Conservation (phyloP, 495 filamentous ascomycete genomes). For the Lepraria neglecta region DNA sequence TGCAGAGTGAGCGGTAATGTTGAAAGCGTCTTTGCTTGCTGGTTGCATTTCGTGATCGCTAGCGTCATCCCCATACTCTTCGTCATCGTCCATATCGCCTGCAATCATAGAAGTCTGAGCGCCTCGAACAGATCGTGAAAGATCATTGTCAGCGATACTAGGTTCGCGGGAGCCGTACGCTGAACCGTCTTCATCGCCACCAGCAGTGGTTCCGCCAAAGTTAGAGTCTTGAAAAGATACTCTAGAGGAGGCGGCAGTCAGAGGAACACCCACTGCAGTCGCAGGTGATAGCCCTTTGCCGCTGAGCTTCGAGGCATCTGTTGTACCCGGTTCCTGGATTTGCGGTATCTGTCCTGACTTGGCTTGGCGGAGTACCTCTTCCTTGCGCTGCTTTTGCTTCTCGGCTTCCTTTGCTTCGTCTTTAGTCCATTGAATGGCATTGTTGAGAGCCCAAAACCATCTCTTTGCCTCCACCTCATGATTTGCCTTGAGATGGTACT, state of each 20-base stretch:
- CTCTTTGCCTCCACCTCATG: constrained; percentile 89
- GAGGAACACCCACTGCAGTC: constrained; percentile 36
- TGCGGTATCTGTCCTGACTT: constrained; percentile 42
- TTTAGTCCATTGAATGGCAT: constrained; percentile 96
- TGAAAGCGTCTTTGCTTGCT: constrained; percentile 80
- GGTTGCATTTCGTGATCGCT: constrained; percentile 69
- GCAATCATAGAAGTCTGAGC: constrained; percentile 34
- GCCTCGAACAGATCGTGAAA: constrained; percentile 38
- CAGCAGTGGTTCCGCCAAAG: constrained; percentile 34
- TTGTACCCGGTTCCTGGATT: constrained; percentile 30
- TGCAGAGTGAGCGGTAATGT: constrained; percentile 91
- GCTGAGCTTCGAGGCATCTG: constrained; percentile 34
- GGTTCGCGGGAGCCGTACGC: constrained; percentile 53
- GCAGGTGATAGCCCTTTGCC: constrained; percentile 38
- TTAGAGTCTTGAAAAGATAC: constrained; percentile 45
- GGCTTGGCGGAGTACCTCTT: constrained; percentile 70
- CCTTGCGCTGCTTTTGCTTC: constrained; percentile 60
- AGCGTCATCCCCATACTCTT: constrained; percentile 75
- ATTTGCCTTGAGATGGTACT: constrained; percentile 94
- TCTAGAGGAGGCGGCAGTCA: constrained; percentile 44
- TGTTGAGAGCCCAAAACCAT: constrained; percentile 98
- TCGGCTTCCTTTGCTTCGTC: constrained; percentile 92
- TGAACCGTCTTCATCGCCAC: constrained; percentile 52
- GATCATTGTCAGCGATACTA: constrained; percentile 47
- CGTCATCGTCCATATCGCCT: constrained; percentile 62